A percentile compares a stretch with the other conserved stretches of the same genome.
Conservation (phyloP, 169 alveolate species). For the Eimeria maxima region DNA sequence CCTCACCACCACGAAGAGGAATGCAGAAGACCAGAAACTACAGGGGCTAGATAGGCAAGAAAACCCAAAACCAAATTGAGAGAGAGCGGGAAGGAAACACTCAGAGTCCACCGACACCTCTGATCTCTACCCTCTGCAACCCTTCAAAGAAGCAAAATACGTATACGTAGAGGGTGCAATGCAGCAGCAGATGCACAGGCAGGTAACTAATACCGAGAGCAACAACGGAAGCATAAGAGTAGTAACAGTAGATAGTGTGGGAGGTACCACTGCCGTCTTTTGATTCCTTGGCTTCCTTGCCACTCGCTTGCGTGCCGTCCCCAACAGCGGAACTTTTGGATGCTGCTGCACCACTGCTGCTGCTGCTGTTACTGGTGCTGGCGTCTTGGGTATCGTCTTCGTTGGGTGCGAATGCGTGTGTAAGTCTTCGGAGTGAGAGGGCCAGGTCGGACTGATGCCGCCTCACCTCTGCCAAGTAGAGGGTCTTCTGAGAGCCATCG, state of each 20-base stretch:
- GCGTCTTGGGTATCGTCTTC: background rate
- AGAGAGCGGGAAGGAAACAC: too few species aligned
- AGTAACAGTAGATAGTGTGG: background rate
- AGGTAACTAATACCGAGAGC: too few species aligned
- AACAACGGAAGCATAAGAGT: too few species aligned
- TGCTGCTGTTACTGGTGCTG: slow-evolving; percentile 24
- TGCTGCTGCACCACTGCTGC: slow-evolving; percentile 12
- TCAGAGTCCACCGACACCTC: too few species aligned
- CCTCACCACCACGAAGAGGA: too few species aligned
- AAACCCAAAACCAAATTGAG: too few species aligned
- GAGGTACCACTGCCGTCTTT: background rate
- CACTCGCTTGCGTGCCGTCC: background rate
- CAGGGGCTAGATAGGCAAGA: too few species aligned
- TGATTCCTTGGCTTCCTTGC: background rate
- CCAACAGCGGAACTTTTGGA: background rate
- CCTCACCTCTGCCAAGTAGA: slow-evolving; percentile 77
- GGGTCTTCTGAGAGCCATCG: slow-evolving; percentile 68
- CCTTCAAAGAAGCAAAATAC: too few species aligned
- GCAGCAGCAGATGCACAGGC: too few species aligned
- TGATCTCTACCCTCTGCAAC: too few species aligned
- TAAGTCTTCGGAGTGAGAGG: slow-evolving; percentile 2
- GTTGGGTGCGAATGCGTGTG: background rate
- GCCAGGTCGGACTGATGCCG: slow-evolving; percentile 46
- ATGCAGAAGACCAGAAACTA: too few species aligned
- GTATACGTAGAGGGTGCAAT: too few species aligned